Evolutionary conservation across 139 green algal genomes (phyloP), one percentile per base, ranked within the genome.

Genomic region (Chlorella vulgaris): DNA sequence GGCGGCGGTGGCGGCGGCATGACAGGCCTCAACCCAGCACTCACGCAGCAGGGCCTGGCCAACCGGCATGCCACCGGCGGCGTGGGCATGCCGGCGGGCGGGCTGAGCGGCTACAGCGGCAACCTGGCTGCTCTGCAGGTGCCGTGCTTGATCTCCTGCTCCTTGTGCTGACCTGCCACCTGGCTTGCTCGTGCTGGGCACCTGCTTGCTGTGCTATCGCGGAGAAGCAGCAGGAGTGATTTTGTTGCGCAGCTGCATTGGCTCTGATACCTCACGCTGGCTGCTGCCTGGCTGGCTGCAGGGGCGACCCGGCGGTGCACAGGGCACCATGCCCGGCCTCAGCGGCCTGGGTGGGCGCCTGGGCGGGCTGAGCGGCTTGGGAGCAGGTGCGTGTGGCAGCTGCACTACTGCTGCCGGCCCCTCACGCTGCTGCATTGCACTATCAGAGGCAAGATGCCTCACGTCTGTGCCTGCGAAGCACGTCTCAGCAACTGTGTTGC

Each of bases 41-140:
- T 82, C 22, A 70, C 76, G 15, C 80, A 86, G 76, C 76, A 78
- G 58, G 80, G 80, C 42, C 69, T 85, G 65, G 78, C 80, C 43
- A 78, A 78, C 70, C 70, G 70, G 4, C 7, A 43, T 7, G 70
- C 70, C 0, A 43, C 39, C 70, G 70, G 70, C 47, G 70, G 70
- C 70, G 33, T 78, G 19, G 70, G 70, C 21, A 43, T 80, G 21
- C 55, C 55, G 4, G 26, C 36, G 0, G 74, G 53, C 53, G 38
- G 74, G 24, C 26, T 80, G 4, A 69, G 65, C 7, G 74, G 74
- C 26, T 75, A 73, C 62, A 42, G 68, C 24, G 79, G 36, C 55
- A 75, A 71, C n/a, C 51, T 81, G 29, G 70, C 70, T n/a, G 70
- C 70, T 1, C 67, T 74, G 67, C 67, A 73, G 66, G 66, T 73